Conservation (phyloP, 495 filamentous ascomycete genomes). For the Daldinia caldariorum region DNA sequence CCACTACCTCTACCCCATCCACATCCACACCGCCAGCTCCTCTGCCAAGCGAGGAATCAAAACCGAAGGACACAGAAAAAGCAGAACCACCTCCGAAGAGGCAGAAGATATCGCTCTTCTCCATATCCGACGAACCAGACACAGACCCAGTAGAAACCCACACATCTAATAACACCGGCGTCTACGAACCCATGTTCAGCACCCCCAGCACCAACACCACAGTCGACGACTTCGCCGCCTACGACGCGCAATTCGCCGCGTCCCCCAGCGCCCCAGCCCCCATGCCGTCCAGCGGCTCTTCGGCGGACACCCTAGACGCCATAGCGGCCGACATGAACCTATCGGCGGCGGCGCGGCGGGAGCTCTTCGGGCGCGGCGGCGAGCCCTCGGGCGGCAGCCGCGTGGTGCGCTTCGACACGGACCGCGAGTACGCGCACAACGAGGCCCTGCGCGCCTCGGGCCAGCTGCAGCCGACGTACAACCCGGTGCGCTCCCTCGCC, state of each 20-base stretch:
- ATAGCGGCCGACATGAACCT: constrained; percentile 81
- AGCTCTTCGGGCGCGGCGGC: constrained; percentile 77
- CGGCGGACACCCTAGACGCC: constrained; percentile 62
- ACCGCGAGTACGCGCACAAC: constrained; percentile 84
- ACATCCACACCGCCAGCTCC: constrained; percentile 16
- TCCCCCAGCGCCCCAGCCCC: constrained; percentile 17
- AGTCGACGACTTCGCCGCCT: constrained; percentile 49
- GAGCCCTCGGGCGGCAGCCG: constrained; percentile 50
- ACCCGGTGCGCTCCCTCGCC: constrained; percentile 84
- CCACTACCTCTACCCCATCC: not conserved
- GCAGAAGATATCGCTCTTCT: constrained; percentile 58
- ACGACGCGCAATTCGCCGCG: constrained; percentile 48
- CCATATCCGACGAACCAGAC: constrained; percentile 49
- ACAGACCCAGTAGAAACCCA: constrained; percentile 1
- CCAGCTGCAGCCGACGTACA: constrained; percentile 67
- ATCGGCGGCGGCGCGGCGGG: constrained; percentile 74
- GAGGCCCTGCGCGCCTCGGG: constrained; percentile 74
- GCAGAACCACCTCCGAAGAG: constrained; percentile 46
- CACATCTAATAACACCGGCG: constrained; percentile 38
- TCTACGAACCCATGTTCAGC: constrained; percentile 57
- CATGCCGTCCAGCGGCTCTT: constrained; percentile 11
- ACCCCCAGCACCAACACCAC: constrained; percentile 32
- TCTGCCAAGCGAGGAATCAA: constrained; percentile 22
- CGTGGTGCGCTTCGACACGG: constrained; percentile 85
- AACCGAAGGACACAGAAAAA: constrained; percentile 20